Percentiles rank a stretch among this genome's conserved stretches.
phyloP scores from a whole-genome alignment of 2,329 filamentous ascomycete genomes.

The Exophiala viscosa region DNA sequence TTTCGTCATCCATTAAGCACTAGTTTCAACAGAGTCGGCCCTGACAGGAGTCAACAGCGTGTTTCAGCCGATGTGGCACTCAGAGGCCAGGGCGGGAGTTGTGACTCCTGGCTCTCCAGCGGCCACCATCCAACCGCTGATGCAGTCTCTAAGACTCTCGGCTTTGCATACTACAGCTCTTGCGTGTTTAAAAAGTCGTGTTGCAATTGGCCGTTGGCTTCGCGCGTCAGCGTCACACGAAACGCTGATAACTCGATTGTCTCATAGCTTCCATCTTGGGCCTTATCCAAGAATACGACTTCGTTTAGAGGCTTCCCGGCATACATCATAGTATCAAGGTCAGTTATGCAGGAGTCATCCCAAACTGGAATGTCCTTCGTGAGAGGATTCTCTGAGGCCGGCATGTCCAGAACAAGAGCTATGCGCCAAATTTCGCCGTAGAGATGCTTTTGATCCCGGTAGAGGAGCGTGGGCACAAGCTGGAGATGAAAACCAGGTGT shows the following conservation, averaged over 20 bases:
- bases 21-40: too few species aligned
- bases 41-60: too few species aligned
- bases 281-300: conserved; percentile 35
- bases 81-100: too few species aligned
- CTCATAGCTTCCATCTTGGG: conserved; percentile 10
- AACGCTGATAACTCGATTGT: conserved; percentile 35
- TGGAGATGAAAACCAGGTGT: conserved; percentile 8
- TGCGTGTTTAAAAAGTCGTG: neutral
- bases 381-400: neutral
- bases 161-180: conserved; percentile 3
- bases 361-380: conserved; percentile 4
- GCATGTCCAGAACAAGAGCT: neutral
- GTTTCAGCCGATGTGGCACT: too few species aligned
- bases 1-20: too few species aligned
- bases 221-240: conserved; percentile 19
- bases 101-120: too few species aligned
- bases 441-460: conserved; percentile 22
- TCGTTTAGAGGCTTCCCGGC: conserved; percentile 35
- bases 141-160: neutral
- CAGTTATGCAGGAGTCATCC: conserved; percentile 37
- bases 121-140: too few species aligned
- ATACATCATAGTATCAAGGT: conserved; percentile 34
- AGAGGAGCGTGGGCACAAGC: conserved; percentile 22
- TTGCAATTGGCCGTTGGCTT: neutral
- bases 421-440: neutral